Base-by-base conservation (phyloP, 2,329 filamentous ascomycete genomes). In the Parastagonospora avenae region DNA sequence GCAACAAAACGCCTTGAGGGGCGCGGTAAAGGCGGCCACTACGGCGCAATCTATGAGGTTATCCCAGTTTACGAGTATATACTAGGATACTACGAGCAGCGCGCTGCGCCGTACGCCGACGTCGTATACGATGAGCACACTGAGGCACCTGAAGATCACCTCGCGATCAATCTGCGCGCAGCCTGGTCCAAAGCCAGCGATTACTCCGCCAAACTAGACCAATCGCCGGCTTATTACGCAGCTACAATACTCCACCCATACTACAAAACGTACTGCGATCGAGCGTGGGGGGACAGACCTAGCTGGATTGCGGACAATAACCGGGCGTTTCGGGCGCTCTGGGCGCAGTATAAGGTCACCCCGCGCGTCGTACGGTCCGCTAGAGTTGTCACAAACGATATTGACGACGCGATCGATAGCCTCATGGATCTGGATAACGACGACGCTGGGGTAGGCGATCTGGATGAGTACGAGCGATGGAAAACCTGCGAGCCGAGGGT, bases 81-180 rank as follows among this genome's bases (percentile, higher is more conserved):
- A n/a, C n/a, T n/a, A n/a, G n/a, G n/a, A 4, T 41, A 41, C 38
- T 41, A 41, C 24, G 24, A 41, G 38, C 27, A 41, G 38, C 38
- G 38, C 38, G 38, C 30, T 30, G 30, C 28, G 30, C 6, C 24
- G 24, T 41, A 41, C 27, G n/a, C 28, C 19, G 38, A 7, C 4
- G 27, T 41, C 6, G 27, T 29, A 11, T 41, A 42, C n/a, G 32
- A 42, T 28, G n/a, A 27, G 29, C 40, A 42, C 40, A 12, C 31
- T 14, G 29, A 42, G 29, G 40, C 14, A 15, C 27, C 29, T 31
- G 12, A 42, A 12, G 40, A 42, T 28, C 19, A 42, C 12, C 40
- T 42, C n/a, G n/a, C 27, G 31, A 42, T 42, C 11, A 31, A 42
- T 19, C 32, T 42, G 16, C 40, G 40, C 19, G 60, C 86, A 51